These are phyloP conservation scores for Mortierella antarctica DNA, from an alignment of 192 early-diverging fungal genomes.

Conservation along the genomic window DNA sequence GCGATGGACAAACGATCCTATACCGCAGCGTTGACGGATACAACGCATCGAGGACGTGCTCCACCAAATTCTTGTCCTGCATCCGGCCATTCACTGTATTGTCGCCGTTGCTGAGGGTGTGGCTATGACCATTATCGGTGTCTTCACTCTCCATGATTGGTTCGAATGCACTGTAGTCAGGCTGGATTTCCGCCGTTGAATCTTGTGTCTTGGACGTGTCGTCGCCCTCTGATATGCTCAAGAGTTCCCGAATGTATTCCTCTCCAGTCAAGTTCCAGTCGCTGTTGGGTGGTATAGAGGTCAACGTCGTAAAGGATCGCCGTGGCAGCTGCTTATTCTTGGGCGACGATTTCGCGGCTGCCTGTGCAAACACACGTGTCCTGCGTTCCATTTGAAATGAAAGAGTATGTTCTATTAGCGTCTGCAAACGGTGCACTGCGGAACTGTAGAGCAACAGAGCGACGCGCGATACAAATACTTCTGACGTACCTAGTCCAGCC, in stretches of 20 bases:
- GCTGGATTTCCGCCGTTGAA: neutral
- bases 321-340: neutral
- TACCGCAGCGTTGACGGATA: slow-evolving; percentile 57
- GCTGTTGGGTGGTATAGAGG: slow-evolving; percentile 22
- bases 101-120: neutral
- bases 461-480: neutral
- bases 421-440: neutral
- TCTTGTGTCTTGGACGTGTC: neutral
- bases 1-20: slow-evolving; percentile 24
- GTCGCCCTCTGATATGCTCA: slow-evolving; percentile 9
- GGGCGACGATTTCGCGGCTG: neutral
- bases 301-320: slow-evolving; percentile 14
- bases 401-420: neutral
- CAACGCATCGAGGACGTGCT: slow-evolving; percentile 52
- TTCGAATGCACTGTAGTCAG: slow-evolving; percentile 29
- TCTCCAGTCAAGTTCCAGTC: slow-evolving; percentile 46
- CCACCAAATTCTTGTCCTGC: slow-evolving; percentile 37
- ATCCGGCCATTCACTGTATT: neutral
- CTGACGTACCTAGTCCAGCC: slow-evolving; percentile 31
- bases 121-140: neutral
- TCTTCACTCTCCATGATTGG: slow-evolving; percentile 42
- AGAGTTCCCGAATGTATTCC: slow-evolving; percentile 28
- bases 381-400: slow-evolving; percentile 7
- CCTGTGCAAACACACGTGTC: slow-evolving; percentile 28
- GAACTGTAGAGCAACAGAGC: neutral